Evolutionary conservation across 495 filamentous ascomycete genomes (phyloP).

Genomic region (Neurospora tetraspora): DNA sequence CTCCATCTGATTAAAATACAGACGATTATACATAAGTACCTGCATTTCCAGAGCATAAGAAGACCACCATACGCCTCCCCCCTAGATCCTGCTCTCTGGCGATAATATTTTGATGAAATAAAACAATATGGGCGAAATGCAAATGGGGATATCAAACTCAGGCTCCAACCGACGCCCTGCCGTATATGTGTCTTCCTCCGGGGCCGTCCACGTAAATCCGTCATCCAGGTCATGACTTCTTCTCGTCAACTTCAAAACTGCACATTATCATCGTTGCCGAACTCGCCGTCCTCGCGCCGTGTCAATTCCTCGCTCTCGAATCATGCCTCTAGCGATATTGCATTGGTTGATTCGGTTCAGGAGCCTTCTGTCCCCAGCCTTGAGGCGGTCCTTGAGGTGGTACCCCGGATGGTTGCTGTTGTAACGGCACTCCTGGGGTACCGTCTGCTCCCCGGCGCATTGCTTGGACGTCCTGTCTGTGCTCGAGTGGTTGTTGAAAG

Average conservation of each 20-base stretch:
- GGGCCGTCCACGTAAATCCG: neutral
- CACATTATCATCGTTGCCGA: neutral
- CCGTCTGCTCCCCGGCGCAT: conserved; percentile 32
- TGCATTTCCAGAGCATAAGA: neutral
- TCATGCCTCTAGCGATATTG: conserved; percentile 16
- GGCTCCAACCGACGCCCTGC: neutral
- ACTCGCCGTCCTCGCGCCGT: neutral
- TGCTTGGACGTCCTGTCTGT: conserved; percentile 40
- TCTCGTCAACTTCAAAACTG: neutral
- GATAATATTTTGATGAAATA: neutral
- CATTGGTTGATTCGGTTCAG: conserved; percentile 26
- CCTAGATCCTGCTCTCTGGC: neutral
- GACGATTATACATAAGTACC: neutral
- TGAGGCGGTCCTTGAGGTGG: conserved; percentile 7
- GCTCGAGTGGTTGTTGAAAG: conserved; percentile 44
- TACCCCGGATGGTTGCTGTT: conserved; percentile 21
- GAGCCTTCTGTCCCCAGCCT: conserved; percentile 18
- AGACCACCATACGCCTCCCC: neutral
- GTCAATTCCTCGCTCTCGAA: neutral
- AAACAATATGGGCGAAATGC: neutral
- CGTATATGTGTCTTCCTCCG: neutral
- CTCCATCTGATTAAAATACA: neutral
- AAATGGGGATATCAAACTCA: neutral
- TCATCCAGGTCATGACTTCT: neutral
- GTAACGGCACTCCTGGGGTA: conserved; percentile 32